Evolutionary conservation across 345 rosid species (phyloP).

Genomic region (Rhodamnia rubescens): DNA sequence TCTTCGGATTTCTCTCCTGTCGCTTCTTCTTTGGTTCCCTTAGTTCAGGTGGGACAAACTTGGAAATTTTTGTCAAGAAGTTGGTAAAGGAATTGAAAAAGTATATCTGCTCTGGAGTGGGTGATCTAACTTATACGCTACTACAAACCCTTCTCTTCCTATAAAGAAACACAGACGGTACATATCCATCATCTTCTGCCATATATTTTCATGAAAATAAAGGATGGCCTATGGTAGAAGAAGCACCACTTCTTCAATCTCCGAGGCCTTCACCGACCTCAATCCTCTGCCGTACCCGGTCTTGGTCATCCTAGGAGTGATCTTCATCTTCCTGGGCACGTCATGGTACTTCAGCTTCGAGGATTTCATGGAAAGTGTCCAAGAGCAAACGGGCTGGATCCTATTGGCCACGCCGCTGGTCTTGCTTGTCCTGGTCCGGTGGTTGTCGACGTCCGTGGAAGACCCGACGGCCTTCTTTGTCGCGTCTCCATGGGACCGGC

Average conservation of each 20-base stretch:
- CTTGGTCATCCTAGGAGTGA: conserved; percentile 52
- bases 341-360: conserved; percentile 61
- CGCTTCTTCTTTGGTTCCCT: not conserved
- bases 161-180: not conserved
- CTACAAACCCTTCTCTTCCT: not conserved
- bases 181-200: not conserved
- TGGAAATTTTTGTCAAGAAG: not conserved
- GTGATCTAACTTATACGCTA: not conserved
- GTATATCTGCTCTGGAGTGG: not conserved
- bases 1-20: not conserved
- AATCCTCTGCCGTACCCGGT: conserved; percentile 83
- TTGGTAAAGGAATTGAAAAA: not conserved
- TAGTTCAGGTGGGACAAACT: not conserved
- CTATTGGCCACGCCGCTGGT: conserved; percentile 46
- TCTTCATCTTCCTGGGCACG: conserved; percentile 35
- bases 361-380: conserved; percentile 42
- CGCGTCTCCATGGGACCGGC: conserved; percentile 41
- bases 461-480: conserved; percentile 28
- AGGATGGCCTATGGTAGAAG: conserved; percentile 2
- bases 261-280: conserved; percentile 48
- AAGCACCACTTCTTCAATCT: conserved; percentile 19
- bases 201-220: not conserved
- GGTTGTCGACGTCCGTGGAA: conserved; percentile 49
- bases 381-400: conserved; percentile 40
- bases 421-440: conserved; percentile 42